Base-by-base conservation (phyloP, 495 filamentous ascomycete genomes). In the Lentithecium fluviatile region DNA sequence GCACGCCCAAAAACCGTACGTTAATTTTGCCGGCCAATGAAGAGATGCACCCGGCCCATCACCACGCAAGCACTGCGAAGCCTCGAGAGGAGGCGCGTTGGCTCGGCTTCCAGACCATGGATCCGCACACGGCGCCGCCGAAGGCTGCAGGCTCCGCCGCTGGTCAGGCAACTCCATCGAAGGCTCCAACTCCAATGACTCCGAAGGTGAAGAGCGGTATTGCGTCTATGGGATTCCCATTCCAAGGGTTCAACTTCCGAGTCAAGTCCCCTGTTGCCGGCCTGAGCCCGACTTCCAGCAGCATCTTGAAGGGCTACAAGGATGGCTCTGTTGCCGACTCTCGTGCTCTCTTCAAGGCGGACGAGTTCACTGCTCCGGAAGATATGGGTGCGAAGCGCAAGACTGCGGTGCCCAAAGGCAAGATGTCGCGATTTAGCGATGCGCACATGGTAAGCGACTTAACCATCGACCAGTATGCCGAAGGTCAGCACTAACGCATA, bases 361-460 rank as follows among this genome's bases (percentile, higher is more conserved):
- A 52, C 46, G 65, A 68, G 53, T 55, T 55, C 24, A 26, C 56
- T n/a, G 34, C 45, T 23, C 36, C 63, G 10, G 73, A 72, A 26
- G 77, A 74, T 45, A 56, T 73, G 5, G 58, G 64, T 32, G 73
- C 61, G 34, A 79, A 76, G 13, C 85, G 91, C 58, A 90, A 83
- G 74, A 88, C 95, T 61, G 90, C 86, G 5, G 79, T 81, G 47
- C 82, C 91, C 19, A 94, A 87, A 73, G 87, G 90, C 50, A 93
- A 86, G 70, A 78, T 81, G 46, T 76, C 84, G 37, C 81, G 91
- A 4, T 97, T 85, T 75, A 95, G 89, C 67, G 83, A 89, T 56
- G 83, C 81, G 49, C 91, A 97, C 70, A 88, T 88, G 29, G 29
- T 32, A 32, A 32, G 29, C 29, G 29, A 32, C 29, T 32, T 32